Conservation (phyloP, 2,329 filamentous ascomycete genomes). For the Xylaria hypoxylon region DNA sequence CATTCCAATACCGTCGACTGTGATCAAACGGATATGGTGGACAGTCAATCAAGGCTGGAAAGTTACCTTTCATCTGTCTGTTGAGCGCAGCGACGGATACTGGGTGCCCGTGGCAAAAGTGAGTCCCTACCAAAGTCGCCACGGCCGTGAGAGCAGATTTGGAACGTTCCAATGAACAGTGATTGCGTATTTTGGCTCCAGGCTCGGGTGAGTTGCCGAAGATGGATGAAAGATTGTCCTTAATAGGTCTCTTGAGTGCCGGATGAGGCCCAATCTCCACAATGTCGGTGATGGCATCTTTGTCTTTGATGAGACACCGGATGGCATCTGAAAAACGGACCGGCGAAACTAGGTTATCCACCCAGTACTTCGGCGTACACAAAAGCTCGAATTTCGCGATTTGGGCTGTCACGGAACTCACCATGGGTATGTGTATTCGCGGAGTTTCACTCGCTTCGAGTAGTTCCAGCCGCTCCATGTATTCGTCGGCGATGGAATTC, state of each 20-base stretch:
- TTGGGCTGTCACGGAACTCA: constrained; percentile 12
- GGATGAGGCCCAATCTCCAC: constrained; percentile 36
- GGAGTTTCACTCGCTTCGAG: accelerated
- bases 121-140: background rate
- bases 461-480: constrained; percentile 33
- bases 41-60: constrained; percentile 19
- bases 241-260: constrained; percentile 14
- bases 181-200: too few relatives aligned
- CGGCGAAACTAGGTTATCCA: constrained; percentile 45
- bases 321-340: too few relatives aligned
- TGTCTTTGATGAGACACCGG: too few relatives aligned
- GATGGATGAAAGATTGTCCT: too few relatives aligned
- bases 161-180: too few relatives aligned
- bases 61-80: too few relatives aligned
- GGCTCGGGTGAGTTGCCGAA: too few relatives aligned
- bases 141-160: background rate
- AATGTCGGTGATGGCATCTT: too few relatives aligned
- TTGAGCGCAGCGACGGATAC: background rate
- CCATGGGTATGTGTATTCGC: constrained; percentile 20
- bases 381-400: background rate
- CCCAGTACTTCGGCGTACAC: constrained; percentile 43
- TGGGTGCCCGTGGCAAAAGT: constrained; percentile 28
- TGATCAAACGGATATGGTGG: constrained; percentile 58
- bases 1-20: constrained; percentile 53
- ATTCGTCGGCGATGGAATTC: constrained; percentile 34